Conservation (phyloP, 2,329 filamentous ascomycete species). For the Colletotrichum lindemuthianum region DNA sequence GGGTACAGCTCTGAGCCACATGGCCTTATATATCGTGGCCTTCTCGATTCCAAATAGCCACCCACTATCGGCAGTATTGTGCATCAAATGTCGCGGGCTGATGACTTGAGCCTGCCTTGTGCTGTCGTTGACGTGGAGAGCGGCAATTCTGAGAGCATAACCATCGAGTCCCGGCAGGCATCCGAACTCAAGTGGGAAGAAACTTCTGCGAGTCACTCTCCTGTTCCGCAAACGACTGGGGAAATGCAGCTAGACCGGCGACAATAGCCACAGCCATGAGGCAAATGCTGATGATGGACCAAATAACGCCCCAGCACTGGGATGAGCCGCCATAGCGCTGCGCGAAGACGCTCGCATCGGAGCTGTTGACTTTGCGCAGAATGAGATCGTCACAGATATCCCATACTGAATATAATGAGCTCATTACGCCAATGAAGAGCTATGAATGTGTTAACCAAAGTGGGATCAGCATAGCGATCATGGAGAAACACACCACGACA, state of each 20-base stretch:
- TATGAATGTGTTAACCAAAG: slow-evolving; percentile 39
- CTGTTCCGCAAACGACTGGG: slow-evolving; percentile 74
- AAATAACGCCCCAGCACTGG: slow-evolving; percentile 83
- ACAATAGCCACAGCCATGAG: slow-evolving; percentile 80
- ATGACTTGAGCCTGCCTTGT: too few species aligned
- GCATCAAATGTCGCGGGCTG: too few species aligned
- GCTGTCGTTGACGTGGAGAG: too few species aligned
- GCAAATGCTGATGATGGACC: slow-evolving; percentile 76
- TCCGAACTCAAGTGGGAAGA: slow-evolving; percentile 57
- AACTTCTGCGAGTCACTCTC: slow-evolving; percentile 75
- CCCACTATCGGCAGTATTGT: too few species aligned
- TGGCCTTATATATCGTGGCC: too few species aligned
- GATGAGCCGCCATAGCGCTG: slow-evolving; percentile 82
- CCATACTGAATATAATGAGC: slow-evolving; percentile 82
- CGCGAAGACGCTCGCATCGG: slow-evolving; percentile 82
- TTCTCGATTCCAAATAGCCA: too few species aligned
- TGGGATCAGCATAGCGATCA: background rate
- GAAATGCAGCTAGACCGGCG: slow-evolving; percentile 81
- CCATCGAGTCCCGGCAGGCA: background rate
- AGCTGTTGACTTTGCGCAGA: slow-evolving; percentile 81
- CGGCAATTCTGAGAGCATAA: too few species aligned
- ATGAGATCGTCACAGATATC: slow-evolving; percentile 88
- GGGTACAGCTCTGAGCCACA: too few species aligned
- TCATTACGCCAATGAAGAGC: slow-evolving; percentile 87
- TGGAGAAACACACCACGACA: slow-evolving; percentile 63